Conservation (phyloP, 2,329 filamentous ascomycete genomes). For the Beauveria varroae region DNA sequence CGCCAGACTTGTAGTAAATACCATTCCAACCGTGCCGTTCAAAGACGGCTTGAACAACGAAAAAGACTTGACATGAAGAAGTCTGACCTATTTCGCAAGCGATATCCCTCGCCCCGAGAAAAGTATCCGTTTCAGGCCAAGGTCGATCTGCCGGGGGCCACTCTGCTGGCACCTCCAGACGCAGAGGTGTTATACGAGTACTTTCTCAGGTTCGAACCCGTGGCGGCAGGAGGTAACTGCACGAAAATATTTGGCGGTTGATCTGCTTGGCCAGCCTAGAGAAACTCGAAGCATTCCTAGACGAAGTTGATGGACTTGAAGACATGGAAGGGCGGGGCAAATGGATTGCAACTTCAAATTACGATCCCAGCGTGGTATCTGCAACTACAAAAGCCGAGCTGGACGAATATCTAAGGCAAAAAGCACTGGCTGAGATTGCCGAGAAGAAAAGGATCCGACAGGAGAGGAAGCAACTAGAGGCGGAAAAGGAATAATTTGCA, state of each 20-base stretch:
- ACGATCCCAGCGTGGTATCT: slow-evolving; percentile 1
- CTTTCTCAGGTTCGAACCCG: slow-evolving; percentile 1
- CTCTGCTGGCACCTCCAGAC: neutral
- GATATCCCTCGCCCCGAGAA: slow-evolving; percentile 3
- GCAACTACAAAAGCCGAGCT: slow-evolving; percentile 4
- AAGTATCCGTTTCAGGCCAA: slow-evolving; percentile 7
- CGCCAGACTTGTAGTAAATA: neutral
- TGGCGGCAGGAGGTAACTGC: neutral
- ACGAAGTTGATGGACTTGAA: slow-evolving; percentile 2
- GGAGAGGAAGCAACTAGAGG: neutral
- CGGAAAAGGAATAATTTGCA: neutral
- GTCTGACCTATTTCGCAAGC: neutral
- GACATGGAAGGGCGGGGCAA: neutral
- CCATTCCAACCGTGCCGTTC: neutral
- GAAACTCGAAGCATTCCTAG: neutral
- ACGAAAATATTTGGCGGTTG: slow-evolving; percentile 1
- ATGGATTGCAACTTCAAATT: neutral
- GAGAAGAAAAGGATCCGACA: slow-evolving; percentile 1
- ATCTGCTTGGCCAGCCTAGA: slow-evolving; percentile 6
- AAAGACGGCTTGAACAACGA: neutral
- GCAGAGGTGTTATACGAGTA: neutral
- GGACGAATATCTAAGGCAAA: neutral
- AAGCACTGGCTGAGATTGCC: neutral
- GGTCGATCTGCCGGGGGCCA: neutral
- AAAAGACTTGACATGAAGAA: neutral